A percentile compares a stretch with the other conserved stretches of the same genome.
phyloP scores from a whole-genome alignment of 768 basidiomycete genomes.

The Pulveroboletus sp. region DNA sequence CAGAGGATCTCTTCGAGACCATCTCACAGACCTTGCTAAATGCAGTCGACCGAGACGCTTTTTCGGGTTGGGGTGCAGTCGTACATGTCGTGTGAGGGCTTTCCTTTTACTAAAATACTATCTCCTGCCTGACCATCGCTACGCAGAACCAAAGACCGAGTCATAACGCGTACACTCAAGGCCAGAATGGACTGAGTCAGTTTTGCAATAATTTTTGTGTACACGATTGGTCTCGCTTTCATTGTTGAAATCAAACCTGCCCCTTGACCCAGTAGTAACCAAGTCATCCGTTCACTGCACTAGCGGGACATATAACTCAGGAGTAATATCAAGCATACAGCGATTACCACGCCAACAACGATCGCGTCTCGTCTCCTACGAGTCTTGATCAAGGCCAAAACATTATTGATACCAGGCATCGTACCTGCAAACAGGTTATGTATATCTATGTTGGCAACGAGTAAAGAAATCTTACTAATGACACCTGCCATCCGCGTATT shows the following conservation, averaged over 20 bases:
- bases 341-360: slow-evolving; percentile 85
- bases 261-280: too few relatives aligned
- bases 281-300: too few relatives aligned
- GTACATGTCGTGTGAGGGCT: slow-evolving; percentile 89
- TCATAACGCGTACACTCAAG: slow-evolving; percentile 83
- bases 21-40: slow-evolving; percentile 95
- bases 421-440: slow-evolving; percentile 48
- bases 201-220: slow-evolving; percentile 16
- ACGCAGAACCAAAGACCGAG: slow-evolving; percentile 63
- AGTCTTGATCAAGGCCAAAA: slow-evolving; percentile 90
- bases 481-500: slow-evolving; percentile 82
- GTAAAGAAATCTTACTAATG: slow-evolving; percentile 51
- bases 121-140: slow-evolving; percentile 6
- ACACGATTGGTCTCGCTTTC: slow-evolving; percentile 9
- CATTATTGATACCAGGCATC: slow-evolving; percentile 91
- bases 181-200: slow-evolving; percentile 79
- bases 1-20: slow-evolving; percentile 97
- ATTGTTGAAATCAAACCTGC: too few relatives aligned
- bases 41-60: slow-evolving; percentile 93
- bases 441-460: not conserved
- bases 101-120: slow-evolving; percentile 1
- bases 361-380: slow-evolving; percentile 85
- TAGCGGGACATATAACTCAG: slow-evolving; percentile 45
- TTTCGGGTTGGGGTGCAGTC: slow-evolving; percentile 93
- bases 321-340: slow-evolving; percentile 68